Evolutionary conservation across 805 yeast species (phyloP).

Genomic region (Yarrowia sp.): DNA sequence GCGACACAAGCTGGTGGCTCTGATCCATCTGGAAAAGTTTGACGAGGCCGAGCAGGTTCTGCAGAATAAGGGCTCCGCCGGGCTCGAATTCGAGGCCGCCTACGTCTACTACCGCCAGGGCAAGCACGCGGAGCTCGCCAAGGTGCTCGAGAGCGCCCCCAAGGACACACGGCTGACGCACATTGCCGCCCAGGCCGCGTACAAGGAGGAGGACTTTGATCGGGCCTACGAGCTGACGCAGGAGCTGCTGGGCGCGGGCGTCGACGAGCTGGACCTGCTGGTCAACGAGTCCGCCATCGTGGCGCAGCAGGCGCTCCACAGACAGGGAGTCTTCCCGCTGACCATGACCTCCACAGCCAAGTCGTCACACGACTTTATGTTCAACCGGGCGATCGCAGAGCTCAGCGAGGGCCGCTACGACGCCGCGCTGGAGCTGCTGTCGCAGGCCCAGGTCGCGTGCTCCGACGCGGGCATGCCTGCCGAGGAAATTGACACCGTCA

Average conservation of each 20-base stretch:
- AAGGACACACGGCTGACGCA: constrained; percentile 36
- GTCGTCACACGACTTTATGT: constrained; percentile 53
- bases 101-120: constrained; percentile 62
- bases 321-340: constrained; percentile 29
- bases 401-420: constrained; percentile 45
- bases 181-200: constrained; percentile 54
- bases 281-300: constrained; percentile 64
- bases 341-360: constrained; percentile 26
- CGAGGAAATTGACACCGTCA: constrained; percentile 55
- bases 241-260: constrained; percentile 38
- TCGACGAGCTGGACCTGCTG: constrained; percentile 50
- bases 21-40: constrained; percentile 60
- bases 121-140: constrained; percentile 38
- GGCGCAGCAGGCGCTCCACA: constrained; percentile 45
- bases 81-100: constrained; percentile 45
- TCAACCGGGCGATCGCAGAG: constrained; percentile 56
- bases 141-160: constrained; percentile 28
- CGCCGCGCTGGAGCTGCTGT: constrained; percentile 46
- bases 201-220: constrained; percentile 46
- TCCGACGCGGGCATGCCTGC: constrained; percentile 47
- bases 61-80: constrained; percentile 33
- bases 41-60: constrained; percentile 48
- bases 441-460: constrained; percentile 48
- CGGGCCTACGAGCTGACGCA: constrained; percentile 49
- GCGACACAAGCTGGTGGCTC: constrained; percentile 51